phyloP scores from a whole-genome alignment of 768 basidiomycete genomes.

The Chalciporus pseudorubinellus region DNA sequence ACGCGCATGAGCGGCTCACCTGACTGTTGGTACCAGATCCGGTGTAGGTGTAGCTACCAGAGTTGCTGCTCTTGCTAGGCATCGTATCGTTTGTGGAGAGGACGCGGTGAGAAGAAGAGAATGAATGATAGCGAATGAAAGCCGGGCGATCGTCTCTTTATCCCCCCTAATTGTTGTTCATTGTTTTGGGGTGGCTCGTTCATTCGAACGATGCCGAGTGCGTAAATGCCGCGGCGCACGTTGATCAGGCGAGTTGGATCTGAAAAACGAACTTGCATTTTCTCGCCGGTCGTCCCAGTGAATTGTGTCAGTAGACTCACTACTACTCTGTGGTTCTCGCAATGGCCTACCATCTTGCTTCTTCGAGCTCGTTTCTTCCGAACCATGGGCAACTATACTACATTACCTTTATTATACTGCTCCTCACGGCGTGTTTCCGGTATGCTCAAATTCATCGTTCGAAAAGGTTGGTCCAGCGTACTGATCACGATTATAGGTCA shows the following conservation, averaged over 20 bases:
- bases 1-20: conserved; percentile 30
- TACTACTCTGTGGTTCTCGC: background rate
- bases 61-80: conserved; percentile 15
- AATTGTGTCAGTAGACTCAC: background rate
- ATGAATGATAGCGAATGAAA: background rate
- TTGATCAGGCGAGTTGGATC: background rate
- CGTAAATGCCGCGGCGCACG: too few species aligned
- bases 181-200: conserved; percentile 8
- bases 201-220: too few species aligned
- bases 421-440: too few species aligned
- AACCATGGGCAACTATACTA: too few species aligned
- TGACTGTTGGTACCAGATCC: conserved; percentile 52
- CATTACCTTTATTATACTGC: too few species aligned
- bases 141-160: background rate
- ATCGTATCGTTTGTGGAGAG: conserved; percentile 3
- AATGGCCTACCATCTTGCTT: too few species aligned
- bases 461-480: too few species aligned
- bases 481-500: too few species aligned
- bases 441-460: too few species aligned
- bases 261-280: too few species aligned
- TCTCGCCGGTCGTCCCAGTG: too few species aligned
- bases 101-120: background rate
- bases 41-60: conserved; percentile 40
- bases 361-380: too few species aligned
- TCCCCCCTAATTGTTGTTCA: conserved; percentile 12